A percentile compares a stretch with the other conserved stretches of the same genome.
These are phyloP conservation scores for Zasmidium citrigriseum DNA, from an alignment of 2,329 filamentous ascomycete genomes.

Conservation along the genomic window DNA sequence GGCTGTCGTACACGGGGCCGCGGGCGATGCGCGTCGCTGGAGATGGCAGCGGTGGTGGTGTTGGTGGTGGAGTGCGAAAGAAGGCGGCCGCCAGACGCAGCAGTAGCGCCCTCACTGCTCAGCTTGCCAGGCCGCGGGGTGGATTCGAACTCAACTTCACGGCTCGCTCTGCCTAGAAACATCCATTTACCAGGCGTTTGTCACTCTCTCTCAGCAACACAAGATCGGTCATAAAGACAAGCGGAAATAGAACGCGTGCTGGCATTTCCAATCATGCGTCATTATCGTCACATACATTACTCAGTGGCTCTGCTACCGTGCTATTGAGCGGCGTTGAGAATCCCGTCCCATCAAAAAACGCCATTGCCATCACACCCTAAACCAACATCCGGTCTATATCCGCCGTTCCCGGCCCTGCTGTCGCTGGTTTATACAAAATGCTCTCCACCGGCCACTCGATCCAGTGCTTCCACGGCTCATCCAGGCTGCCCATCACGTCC, in stretches of 20 bases:
- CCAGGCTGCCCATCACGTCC: conserved; percentile 26
- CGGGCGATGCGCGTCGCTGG: neutral
- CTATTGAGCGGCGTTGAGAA: neutral
- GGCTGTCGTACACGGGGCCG: neutral
- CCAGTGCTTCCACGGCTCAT: conserved; percentile 32
- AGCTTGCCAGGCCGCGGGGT: neutral
- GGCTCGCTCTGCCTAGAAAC: no score
- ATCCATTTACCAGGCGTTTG: neutral
- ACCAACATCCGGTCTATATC: neutral
- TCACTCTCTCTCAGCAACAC: neutral
- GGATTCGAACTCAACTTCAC: neutral
- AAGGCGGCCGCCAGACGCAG: neutral
- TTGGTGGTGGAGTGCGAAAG: neutral
- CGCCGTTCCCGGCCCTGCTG: conserved; percentile 1
- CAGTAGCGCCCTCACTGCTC: neutral
- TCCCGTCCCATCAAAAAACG: neutral
- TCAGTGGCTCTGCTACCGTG: neutral
- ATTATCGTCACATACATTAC: neutral
- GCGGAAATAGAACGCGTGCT: neutral
- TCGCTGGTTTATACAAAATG: conserved; percentile 22
- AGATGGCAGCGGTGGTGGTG: neutral
- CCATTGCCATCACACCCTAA: no score
- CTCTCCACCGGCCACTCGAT: conserved; percentile 32
- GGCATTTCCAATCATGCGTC: neutral
- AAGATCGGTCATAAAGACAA: no score